Evolutionary conservation across 1,284 basidiomycete species (phyloP).

Genomic region (Austropuccinia psidii): DNA sequence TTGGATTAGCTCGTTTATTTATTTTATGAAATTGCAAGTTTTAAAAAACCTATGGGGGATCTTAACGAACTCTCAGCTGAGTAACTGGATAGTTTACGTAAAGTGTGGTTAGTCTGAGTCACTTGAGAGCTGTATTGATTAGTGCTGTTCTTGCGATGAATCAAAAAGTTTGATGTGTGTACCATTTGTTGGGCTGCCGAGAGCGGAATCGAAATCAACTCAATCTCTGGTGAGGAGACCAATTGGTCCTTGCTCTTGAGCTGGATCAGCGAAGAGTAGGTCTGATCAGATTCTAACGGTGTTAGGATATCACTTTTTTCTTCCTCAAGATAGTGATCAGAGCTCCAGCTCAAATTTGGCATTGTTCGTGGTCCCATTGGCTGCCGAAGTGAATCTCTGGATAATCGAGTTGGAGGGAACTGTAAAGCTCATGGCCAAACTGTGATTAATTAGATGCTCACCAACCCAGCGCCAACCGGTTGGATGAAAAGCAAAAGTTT

Average conservation of each 20-base stretch:
- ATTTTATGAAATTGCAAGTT: background rate
- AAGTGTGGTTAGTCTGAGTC: background rate
- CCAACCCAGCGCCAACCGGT: too few species aligned
- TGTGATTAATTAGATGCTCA: too few species aligned
- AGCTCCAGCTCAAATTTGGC: background rate
- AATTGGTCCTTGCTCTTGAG: too few species aligned
- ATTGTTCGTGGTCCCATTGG: constrained; percentile 1
- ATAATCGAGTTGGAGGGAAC: background rate
- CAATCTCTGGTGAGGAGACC: background rate
- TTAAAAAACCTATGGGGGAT: background rate
- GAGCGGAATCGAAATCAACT: background rate
- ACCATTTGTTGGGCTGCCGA: constrained; percentile 16
- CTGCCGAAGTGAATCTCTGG: background rate
- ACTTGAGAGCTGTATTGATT: background rate
- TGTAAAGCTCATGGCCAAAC: background rate
- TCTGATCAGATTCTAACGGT: background rate
- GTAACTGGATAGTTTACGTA: background rate
- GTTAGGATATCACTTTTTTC: background rate
- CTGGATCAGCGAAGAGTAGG: background rate
- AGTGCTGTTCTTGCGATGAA: constrained; percentile 11
- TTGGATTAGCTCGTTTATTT: background rate
- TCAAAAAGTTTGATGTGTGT: constrained; percentile 1
- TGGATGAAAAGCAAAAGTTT: background rate
- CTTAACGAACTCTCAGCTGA: background rate
- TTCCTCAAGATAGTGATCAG: background rate